Base-by-base conservation (phyloP, 176 grass and related monocot genomes). In the Thalia dealbata region DNA sequence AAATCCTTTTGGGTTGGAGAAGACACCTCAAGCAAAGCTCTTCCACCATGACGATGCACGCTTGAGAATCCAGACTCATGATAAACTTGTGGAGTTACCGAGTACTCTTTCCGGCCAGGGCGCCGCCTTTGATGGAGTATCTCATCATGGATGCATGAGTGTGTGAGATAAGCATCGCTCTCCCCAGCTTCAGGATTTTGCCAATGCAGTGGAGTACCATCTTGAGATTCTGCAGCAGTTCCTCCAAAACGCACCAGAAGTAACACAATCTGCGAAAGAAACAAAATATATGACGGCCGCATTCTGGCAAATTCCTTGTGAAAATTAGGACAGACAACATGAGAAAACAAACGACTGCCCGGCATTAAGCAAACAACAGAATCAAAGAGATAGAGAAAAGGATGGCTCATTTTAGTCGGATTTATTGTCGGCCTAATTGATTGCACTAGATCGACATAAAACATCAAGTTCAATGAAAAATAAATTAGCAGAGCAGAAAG, bases 121-220 rank as follows among this genome's bases (percentile, higher is more conserved):
- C 85, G 86, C 0, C 81, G 87, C 52, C 85, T 84, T 67, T 88
- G 90, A 79, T 99, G 87, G 13, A 99, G 83, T 80, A 99, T 93
- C 63, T 99, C 90, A 45, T 99, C 95, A 61, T 99, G 95, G 73
- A 99, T 99, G 81, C 95, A 99, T 10, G 95, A 99, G 60, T 99
- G 95, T 63, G 79, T 99, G 62, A 86, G 90, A 86, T 91, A 86
- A 22, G 55, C 80, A 82, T 86, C 84, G 51, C 81, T 88, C 26
- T 96, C 89, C 51, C 80, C 89, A 5, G 62, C 71, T 58, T 96
- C 86, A 2, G 22, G 73, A 15, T 73, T 69, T 83, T 83, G 83
- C 9, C 52, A 70, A 62, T 62, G 50, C 29, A 71, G 61, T 38
- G 66, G 43, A 50, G 85, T 83, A 61, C 22, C 26, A 7, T 97